phyloP scores from a whole-genome alignment of 192 early-diverging fungal species.

The Haplosporangium gracile region DNA sequence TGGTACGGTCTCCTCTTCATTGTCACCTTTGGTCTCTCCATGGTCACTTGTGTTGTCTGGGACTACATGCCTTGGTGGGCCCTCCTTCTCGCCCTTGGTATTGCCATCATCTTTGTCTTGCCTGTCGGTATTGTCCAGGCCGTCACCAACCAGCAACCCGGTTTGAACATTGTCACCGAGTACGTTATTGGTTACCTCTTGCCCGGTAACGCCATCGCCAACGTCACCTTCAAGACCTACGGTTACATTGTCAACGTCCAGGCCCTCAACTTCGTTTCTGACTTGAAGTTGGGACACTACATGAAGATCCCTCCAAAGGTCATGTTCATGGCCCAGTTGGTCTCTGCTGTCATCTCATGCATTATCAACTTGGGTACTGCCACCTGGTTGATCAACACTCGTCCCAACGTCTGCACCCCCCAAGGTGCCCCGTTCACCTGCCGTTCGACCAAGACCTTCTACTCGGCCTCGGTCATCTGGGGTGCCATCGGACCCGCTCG shows the following conservation, averaged over 20 bases:
- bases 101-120: conserved; percentile 73
- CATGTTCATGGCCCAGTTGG: conserved; percentile 70
- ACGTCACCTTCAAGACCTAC: conserved; percentile 87
- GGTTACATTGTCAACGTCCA: conserved; percentile 81
- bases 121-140: conserved; percentile 86
- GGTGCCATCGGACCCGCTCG: conserved; percentile 75
- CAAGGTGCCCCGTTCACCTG: conserved; percentile 59
- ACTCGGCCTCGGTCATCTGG: conserved; percentile 78
- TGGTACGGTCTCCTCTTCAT: conserved; percentile 64
- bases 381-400: conserved; percentile 56
- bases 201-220: conserved; percentile 82
- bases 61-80: conserved; percentile 82
- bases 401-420: conserved; percentile 52
- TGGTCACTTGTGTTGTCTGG: conserved; percentile 60
- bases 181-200: conserved; percentile 83
- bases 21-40: conserved; percentile 52
- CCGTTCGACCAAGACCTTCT: conserved; percentile 64
- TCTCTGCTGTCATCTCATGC: conserved; percentile 65
- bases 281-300: conserved; percentile 83
- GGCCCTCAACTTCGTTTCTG: conserved; percentile 72
- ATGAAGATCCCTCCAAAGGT: conserved; percentile 72
- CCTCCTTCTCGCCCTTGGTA: conserved; percentile 64
- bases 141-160: conserved; percentile 78
- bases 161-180: conserved; percentile 86
- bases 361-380: conserved; percentile 63